Percentiles rank a stretch among this genome's conserved stretches.
Conservation (phyloP, 495 filamentous ascomycete genomes). For the Neurospora discreta region DNA sequence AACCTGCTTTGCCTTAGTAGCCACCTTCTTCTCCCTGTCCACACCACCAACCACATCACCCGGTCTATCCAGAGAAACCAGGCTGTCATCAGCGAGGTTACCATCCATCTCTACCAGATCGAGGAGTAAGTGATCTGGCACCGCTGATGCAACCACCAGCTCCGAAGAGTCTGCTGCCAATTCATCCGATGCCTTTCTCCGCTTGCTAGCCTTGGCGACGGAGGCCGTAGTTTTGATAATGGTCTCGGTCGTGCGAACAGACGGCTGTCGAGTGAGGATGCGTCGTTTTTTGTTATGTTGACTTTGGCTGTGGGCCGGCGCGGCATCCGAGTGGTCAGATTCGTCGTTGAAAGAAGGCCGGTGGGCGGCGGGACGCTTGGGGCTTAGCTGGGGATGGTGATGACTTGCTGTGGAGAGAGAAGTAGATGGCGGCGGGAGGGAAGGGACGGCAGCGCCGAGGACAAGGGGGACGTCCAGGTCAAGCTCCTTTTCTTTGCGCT, state of each 20-base stretch:
- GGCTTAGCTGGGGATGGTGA: background rate
- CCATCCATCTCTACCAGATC: background rate
- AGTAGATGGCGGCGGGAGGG: background rate
- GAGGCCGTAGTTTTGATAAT: background rate
- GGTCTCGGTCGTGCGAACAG: background rate
- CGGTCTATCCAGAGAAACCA: background rate
- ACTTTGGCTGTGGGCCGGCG: background rate
- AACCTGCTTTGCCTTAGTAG: background rate
- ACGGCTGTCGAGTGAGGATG: background rate
- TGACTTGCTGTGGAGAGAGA: background rate
- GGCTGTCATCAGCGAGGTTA: background rate
- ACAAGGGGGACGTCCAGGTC: background rate
- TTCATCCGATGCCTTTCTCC: background rate
- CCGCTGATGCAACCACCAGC: background rate
- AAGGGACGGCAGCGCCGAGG: background rate
- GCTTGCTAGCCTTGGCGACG: background rate
- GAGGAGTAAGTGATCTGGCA: background rate
- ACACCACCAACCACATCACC: background rate
- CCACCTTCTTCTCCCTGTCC: background rate
- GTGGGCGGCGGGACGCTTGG: background rate
- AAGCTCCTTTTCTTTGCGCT: background rate
- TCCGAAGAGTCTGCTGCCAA: background rate
- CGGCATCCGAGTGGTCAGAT: background rate
- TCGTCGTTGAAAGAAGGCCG: background rate
- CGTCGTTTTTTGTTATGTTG: background rate